Evolutionary conservation across 2,329 filamentous ascomycete species (phyloP).

Genomic region (Neodidymelliopsis sp.): DNA sequence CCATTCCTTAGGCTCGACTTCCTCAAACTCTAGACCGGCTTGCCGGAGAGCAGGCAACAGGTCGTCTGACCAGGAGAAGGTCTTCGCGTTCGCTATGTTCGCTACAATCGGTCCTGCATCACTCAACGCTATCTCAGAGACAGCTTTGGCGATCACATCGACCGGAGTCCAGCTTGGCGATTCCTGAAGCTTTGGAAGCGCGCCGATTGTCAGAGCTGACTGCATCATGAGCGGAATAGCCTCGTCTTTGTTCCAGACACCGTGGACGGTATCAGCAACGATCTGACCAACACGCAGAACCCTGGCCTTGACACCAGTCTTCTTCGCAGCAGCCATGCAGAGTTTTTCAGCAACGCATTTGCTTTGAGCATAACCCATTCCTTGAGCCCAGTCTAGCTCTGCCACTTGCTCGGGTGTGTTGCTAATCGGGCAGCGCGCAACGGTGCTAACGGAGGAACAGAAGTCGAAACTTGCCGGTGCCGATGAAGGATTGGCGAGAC

Average conservation of each 20-base stretch:
- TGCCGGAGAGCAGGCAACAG: constrained; percentile 60
- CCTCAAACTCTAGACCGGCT: constrained; percentile 48
- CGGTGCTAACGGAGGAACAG: constrained; percentile 56
- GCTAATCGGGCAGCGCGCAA: constrained; percentile 46
- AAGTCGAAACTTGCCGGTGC: constrained; percentile 54
- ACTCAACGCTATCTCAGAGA: constrained; percentile 34
- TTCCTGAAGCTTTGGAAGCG: constrained; percentile 56
- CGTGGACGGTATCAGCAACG: constrained; percentile 55
- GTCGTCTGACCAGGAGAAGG: constrained; percentile 61
- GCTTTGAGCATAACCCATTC: constrained; percentile 61
- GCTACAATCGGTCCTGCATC: constrained; percentile 50
- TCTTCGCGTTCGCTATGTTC: constrained; percentile 61
- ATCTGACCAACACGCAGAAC: constrained; percentile 54
- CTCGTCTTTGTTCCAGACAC: constrained; percentile 60
- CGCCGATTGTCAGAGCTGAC: constrained; percentile 56
- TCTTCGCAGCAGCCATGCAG: constrained; percentile 23
- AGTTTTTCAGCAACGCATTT: constrained; percentile 60
- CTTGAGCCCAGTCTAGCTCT: constrained; percentile 52
- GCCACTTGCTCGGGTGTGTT: constrained; percentile 34
- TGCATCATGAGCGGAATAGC: constrained; percentile 60
- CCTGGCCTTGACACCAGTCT: constrained; percentile 29
- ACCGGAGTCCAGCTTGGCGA: constrained; percentile 43
- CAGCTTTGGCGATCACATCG: constrained; percentile 34
- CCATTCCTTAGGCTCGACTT: constrained; percentile 36
- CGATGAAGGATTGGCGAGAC: constrained; percentile 40